Conservation (phyloP, 2,329 filamentous ascomycete genomes). For the Neonectria neomacrospora region DNA sequence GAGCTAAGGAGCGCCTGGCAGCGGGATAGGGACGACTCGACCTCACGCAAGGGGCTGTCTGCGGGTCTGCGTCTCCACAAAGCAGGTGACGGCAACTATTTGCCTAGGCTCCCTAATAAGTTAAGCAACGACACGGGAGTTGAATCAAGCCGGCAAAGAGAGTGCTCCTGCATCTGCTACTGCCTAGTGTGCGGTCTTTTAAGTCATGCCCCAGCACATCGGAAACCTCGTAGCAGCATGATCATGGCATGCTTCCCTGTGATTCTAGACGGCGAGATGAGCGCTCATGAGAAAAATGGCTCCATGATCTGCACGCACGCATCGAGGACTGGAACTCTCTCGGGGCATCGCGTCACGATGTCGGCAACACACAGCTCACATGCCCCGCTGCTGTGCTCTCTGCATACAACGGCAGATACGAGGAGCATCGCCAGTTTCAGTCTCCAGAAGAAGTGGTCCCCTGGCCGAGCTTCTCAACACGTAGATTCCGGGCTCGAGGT, state of each 20-base stretch:
- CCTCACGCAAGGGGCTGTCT: background rate
- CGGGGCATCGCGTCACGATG: background rate
- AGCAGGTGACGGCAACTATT: conserved; percentile 3
- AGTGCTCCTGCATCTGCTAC: conserved; percentile 7
- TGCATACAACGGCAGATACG: conserved; percentile 10
- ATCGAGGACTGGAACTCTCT: background rate
- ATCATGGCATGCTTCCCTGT: background rate
- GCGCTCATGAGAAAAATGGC: background rate
- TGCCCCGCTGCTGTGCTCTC: background rate
- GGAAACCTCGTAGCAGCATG: background rate
- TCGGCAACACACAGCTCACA: background rate
- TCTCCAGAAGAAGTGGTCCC: background rate
- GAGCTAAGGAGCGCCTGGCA: conserved; percentile 8
- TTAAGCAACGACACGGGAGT: background rate
- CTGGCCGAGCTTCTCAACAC: background rate
- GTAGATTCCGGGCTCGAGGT: conserved; percentile 4
- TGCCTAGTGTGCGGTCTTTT: conserved; percentile 14
- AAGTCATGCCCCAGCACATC: conserved; percentile 1
- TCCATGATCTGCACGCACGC: background rate
- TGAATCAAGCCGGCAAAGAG: conserved; percentile 6
- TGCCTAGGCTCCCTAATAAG: background rate
- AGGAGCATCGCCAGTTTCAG: background rate
- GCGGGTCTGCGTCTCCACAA: conserved; percentile 13
- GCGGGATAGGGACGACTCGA: background rate
- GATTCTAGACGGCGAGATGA: conserved; percentile 10